Evolutionary conservation across 805 yeast species (phyloP).

Genomic region (Metschnikowia continentalis): DNA sequence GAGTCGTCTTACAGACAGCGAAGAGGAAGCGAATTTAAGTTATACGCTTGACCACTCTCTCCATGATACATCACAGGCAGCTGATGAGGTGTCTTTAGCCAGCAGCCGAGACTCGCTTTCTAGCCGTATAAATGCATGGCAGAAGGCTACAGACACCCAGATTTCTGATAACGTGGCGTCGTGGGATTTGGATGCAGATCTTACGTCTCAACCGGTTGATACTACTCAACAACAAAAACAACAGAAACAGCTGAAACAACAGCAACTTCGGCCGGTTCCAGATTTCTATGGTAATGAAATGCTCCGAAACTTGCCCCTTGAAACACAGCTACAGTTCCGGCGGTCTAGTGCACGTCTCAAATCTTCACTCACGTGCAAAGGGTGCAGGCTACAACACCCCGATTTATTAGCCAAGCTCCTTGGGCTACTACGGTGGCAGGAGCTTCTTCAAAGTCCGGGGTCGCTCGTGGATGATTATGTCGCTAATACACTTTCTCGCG

Average conservation of each 20-base stretch:
- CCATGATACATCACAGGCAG: background rate
- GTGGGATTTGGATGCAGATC: slow-evolving; percentile 20
- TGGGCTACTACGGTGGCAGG: slow-evolving; percentile 15
- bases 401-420: slow-evolving; percentile 13
- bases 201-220: slow-evolving; percentile 10
- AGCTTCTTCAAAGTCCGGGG: slow-evolving; percentile 14
- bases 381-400: slow-evolving; percentile 7
- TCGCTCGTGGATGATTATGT: slow-evolving; percentile 18
- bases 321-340: slow-evolving; percentile 12
- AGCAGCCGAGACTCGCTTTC: slow-evolving; percentile 10
- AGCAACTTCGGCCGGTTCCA: slow-evolving; percentile 6
- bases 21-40: slow-evolving; percentile 1
- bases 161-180: slow-evolving; percentile 18
- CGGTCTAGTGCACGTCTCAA: slow-evolving; percentile 11
- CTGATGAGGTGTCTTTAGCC: background rate
- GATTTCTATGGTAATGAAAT: slow-evolving; percentile 16
- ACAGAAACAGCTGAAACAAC: slow-evolving; percentile 1
- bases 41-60: background rate
- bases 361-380: slow-evolving; percentile 13
- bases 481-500: slow-evolving; percentile 17
- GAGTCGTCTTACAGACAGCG: slow-evolving; percentile 15
- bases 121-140: slow-evolving; percentile 17
- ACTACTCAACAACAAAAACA: background rate
- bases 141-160: slow-evolving; percentile 11
- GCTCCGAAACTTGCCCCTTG: slow-evolving; percentile 14